Evolutionary conservation across 306 rosid species (phyloP).

Genomic region (Glycyrrhiza uralensis): DNA sequence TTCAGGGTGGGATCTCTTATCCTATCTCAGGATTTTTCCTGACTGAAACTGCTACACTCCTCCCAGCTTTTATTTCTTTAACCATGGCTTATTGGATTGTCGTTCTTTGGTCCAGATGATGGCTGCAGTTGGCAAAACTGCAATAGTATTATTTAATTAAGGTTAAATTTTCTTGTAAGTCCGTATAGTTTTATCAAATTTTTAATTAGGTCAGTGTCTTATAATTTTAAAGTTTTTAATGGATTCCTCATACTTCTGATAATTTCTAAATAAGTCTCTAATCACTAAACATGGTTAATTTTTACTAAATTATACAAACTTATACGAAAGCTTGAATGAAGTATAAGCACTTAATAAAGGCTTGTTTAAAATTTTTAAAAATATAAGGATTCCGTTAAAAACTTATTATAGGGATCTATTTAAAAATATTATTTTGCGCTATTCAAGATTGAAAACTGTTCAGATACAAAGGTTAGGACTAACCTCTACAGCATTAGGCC

Average conservation of each 20-base stretch:
- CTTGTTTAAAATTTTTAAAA: background rate
- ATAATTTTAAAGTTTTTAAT: no score
- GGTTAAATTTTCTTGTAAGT: background rate
- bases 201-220: no score
- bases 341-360: background rate
- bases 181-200: no score
- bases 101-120: background rate
- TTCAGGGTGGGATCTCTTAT: background rate
- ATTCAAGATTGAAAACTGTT: background rate
- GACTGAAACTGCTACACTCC: background rate
- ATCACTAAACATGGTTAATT: background rate
- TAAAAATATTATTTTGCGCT: background rate
- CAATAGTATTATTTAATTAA: background rate
- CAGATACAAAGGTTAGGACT: constrained; percentile 19
- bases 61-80: background rate
- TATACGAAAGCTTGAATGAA: background rate
- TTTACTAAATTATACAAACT: background rate
- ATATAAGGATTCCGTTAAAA: background rate
- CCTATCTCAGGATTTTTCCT: background rate
- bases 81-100: background rate
- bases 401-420: background rate
- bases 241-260: no score
- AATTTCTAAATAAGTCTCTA: background rate
- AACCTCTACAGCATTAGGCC: constrained; percentile 91
- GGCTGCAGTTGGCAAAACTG: background rate